These are phyloP conservation scores for Colletotrichum navitas DNA, from an alignment of 2,329 filamentous ascomycete genomes.

Conservation along the genomic window DNA sequence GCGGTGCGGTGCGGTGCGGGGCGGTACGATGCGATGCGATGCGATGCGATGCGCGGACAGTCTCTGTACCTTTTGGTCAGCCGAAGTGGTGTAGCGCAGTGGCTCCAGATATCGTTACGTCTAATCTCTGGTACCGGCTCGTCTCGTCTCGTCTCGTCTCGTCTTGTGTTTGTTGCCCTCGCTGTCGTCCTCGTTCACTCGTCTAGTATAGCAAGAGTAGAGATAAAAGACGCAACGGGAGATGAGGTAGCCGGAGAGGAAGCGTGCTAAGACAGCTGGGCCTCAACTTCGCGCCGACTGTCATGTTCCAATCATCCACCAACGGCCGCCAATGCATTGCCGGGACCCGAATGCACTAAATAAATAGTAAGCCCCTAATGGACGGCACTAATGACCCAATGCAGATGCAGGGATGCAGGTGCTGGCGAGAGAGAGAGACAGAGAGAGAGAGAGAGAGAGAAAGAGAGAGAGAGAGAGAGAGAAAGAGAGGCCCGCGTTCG, in stretches of 20 bases:
- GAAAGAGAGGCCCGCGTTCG: not conserved
- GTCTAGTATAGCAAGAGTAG: not conserved
- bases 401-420: not conserved
- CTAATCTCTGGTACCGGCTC: not conserved
- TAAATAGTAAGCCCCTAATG: too few relatives aligned
- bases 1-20: too few relatives aligned
- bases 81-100: constrained; percentile 12
- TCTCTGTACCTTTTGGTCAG: constrained; percentile 3
- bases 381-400: not conserved
- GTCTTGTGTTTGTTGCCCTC: not conserved
- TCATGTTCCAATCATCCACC: not conserved
- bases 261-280: constrained; percentile 5
- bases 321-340: not conserved
- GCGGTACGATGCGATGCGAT: not conserved
- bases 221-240: not conserved
- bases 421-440: too few relatives aligned
- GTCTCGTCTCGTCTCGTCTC: constrained; percentile 6
- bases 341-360: not conserved
- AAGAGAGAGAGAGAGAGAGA: too few relatives aligned
- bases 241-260: not conserved
- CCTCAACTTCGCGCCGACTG: constrained; percentile 12
- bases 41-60: not conserved
- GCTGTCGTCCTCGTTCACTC: not conserved
- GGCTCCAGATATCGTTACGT: constrained; percentile 21
- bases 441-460: too few relatives aligned